Evolutionary conservation across 179 eudicot genomes (phyloP), one percentile per base, ranked within the genome.

Genomic region (Patellifolia procumbens): DNA sequence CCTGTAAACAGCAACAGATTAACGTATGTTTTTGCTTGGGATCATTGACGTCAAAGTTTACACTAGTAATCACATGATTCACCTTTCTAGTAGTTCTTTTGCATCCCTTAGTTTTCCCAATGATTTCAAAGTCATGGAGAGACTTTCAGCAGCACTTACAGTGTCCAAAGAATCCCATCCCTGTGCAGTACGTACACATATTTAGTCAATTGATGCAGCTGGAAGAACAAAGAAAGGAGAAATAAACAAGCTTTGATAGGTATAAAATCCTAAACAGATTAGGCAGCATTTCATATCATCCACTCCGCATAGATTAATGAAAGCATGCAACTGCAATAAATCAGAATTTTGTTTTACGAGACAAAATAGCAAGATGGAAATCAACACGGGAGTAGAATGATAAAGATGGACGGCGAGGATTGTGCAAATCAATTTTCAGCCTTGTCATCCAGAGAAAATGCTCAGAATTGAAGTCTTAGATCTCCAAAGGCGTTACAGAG

Each of bases 131-230:
- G 90, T 88, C 81, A 86, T 76, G 35, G 95, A 87, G 72, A 95
- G 93, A 78, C 85, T 81, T 83, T 93, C 99, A 74, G 97, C 97
- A 68, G 91, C 89, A 81, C 84, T 80, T 74, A 93, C 87, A 76
- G 97, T 95, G 42, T 91, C 96, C 86, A 91, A 68, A 74, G 93
- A 87, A 72, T 83, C 84, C 98, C 97, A 93, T 66, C 99, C 98
- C 99, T 95, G 83, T 71, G 74, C 28, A 76, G 26, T 16, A 68
- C 51, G 68, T 7, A 53, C 15, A 70, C 6, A 53, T n/a, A 67
- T 53, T 12, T 22, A 62, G 53, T 35, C 24, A 68, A 43, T 28
- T 53, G 46, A 61, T 29, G 56, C 51, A 31, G 55, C 12, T 64
- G 58, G 24, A 74, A 46, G 9, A 37, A 66, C 31, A 42, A 32